phyloP scores from a whole-genome alignment of 768 basidiomycete species.

The Panaeolus cyanescens region DNA sequence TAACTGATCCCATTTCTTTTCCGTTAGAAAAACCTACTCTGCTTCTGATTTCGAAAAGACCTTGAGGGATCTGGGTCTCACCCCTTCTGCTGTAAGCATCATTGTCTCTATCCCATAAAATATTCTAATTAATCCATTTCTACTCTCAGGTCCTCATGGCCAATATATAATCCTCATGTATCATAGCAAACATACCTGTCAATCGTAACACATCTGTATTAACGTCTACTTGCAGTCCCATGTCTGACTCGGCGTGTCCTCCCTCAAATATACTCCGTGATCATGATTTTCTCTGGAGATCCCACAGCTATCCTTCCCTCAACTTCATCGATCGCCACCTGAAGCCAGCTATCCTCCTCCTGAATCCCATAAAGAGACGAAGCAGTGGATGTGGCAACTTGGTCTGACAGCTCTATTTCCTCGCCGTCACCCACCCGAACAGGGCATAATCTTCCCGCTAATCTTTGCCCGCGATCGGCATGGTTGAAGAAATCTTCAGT shows the following conservation, averaged over 20 bases:
- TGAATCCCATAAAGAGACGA: constrained; percentile 47
- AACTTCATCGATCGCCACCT: constrained; percentile 46
- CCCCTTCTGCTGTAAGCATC: constrained; percentile 80
- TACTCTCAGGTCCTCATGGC: constrained; percentile 62
- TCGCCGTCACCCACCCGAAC: constrained; percentile 21
- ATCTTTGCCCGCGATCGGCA: constrained; percentile 55
- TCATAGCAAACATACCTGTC: neutral
- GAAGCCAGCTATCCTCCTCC: constrained; percentile 52
- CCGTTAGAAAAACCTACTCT: constrained; percentile 80
- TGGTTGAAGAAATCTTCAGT: constrained; percentile 49
- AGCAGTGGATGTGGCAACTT: constrained; percentile 27
- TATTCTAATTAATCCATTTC: constrained; percentile 6
- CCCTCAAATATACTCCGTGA: constrained; percentile 51
- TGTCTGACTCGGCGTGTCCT: neutral
- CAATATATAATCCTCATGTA: constrained; percentile 26
- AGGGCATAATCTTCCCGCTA: constrained; percentile 44
- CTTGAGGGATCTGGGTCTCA: constrained; percentile 82
- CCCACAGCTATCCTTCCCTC: constrained; percentile 50
- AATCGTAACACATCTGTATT: neutral
- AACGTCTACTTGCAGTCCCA: neutral
- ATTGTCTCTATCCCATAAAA: too few species aligned
- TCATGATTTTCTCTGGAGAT: constrained; percentile 47
- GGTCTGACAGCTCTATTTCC: constrained; percentile 16
- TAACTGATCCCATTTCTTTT: neutral
- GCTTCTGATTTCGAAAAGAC: constrained; percentile 76